These are phyloP conservation scores for Colletotrichum abscissum DNA, from an alignment of 2,329 filamentous ascomycete genomes.

Conservation along the genomic window DNA sequence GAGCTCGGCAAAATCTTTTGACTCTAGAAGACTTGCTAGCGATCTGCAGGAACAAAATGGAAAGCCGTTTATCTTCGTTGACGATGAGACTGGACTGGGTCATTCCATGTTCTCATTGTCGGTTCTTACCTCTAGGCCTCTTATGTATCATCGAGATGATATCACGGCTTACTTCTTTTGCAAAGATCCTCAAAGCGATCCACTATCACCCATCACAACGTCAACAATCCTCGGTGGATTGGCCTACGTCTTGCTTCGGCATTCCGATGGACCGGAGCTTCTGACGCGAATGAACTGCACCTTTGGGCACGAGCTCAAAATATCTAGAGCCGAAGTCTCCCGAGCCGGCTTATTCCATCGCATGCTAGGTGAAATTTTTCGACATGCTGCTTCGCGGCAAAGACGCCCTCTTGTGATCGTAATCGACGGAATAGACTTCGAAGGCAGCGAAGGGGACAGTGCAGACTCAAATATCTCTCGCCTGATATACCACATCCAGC, in stretches of 20 bases:
- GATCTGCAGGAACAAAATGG: neutral
- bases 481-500: neutral
- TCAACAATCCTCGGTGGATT: neutral
- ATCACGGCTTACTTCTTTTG: neutral
- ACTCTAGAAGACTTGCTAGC: no score
- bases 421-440: neutral
- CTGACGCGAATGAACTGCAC: neutral
- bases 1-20: no score
- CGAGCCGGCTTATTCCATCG: neutral
- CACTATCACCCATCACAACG: neutral
- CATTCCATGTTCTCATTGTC: neutral
- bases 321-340: neutral
- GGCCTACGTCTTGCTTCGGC: neutral
- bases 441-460: neutral
- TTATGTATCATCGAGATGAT: fast-evolving
- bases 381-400: neutral
- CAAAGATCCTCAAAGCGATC: neutral
- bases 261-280: neutral
- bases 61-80: neutral
- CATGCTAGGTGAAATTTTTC: neutral
- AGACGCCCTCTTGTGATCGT: neutral
- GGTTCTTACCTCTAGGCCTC: neutral
- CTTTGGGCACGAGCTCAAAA: neutral
- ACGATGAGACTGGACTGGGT: neutral
- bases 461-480: neutral